A percentile compares a stretch with the other conserved stretches of the same genome.
These are phyloP conservation scores for Ceratocystis variospora DNA, from an alignment of 2,329 filamentous ascomycete species.

Conservation along the genomic window DNA sequence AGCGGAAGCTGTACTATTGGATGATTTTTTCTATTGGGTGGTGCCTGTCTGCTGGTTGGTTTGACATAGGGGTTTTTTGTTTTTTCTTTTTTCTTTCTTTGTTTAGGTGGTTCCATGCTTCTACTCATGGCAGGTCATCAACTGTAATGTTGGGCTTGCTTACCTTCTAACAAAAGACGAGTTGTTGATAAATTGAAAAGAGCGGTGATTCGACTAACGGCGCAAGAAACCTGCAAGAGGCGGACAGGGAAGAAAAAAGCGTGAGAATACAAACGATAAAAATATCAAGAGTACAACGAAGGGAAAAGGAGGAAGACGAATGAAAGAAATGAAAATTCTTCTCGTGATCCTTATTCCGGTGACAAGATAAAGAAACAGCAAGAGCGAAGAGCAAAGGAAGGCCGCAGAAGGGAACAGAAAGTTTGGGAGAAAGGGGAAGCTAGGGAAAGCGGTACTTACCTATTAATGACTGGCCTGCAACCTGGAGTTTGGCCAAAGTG, in stretches of 20 bases:
- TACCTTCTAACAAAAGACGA: slow-evolving; percentile 3
- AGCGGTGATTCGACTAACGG: not conserved
- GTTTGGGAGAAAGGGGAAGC: slow-evolving; percentile 8
- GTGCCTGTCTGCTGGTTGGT: too few relatives aligned
- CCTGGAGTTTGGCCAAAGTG: not conserved
- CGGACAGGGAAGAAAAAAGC: not conserved
- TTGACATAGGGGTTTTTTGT: too few relatives aligned
- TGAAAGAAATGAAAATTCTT: slow-evolving; percentile 5
- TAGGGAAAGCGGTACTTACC: not conserved
- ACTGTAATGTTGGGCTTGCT: not conserved
- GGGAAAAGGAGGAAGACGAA: not conserved
- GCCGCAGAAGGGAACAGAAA: slow-evolving; percentile 1
- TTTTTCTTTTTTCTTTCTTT: too few relatives aligned
- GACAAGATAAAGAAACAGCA: slow-evolving; percentile 9
- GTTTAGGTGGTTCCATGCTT: too few relatives aligned
- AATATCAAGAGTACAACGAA: not conserved
- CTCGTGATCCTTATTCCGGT: not conserved
- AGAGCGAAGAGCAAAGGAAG: not conserved
- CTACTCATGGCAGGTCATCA: too few relatives aligned
- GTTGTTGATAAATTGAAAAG: not conserved
- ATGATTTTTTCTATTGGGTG: too few relatives aligned
- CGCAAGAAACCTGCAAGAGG: not conserved
- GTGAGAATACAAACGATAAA: not conserved
- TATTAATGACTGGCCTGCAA: not conserved
- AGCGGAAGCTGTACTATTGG: too few relatives aligned